Conservation (phyloP, 225 moss, liverwort and hornwort genomes). For the Rhytidiadelphus loreus region DNA sequence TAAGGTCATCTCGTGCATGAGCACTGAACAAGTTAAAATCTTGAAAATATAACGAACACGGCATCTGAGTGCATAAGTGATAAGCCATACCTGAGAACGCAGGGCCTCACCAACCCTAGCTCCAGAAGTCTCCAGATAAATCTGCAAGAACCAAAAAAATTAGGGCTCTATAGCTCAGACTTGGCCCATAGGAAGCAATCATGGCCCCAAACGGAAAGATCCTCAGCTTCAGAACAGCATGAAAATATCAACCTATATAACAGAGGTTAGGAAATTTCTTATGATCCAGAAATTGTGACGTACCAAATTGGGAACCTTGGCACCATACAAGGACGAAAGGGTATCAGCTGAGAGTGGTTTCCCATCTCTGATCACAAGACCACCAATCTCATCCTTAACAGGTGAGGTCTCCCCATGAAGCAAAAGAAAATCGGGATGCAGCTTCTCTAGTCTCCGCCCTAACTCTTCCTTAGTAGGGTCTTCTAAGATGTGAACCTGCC, state of each 20-base stretch:
- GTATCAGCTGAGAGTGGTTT: slow-evolving; percentile 56
- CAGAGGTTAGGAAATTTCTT: not conserved
- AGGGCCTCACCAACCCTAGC: slow-evolving; percentile 70
- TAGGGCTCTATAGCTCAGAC: not conserved
- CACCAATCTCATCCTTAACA: slow-evolving; percentile 72
- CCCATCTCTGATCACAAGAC: slow-evolving; percentile 50
- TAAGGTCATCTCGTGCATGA: not conserved
- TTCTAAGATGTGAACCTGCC: slow-evolving; percentile 72
- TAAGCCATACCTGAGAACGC: slow-evolving; percentile 48
- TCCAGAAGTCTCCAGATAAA: slow-evolving; percentile 75
- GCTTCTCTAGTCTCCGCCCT: slow-evolving; percentile 50
- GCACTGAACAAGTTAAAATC: not conserved
- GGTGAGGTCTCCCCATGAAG: slow-evolving; percentile 61
- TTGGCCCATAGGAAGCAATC: not conserved
- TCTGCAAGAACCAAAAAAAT: slow-evolving; percentile 24
- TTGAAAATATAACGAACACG: not conserved
- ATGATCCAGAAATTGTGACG: not conserved
- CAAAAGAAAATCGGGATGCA: slow-evolving; percentile 80
- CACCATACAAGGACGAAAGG: slow-evolving; percentile 51
- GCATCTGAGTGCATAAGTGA: not conserved
- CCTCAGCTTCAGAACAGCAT: not conserved
- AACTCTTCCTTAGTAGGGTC: slow-evolving; percentile 77
- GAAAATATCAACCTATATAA: not conserved
- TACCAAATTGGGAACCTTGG: slow-evolving; percentile 80
- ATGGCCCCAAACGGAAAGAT: not conserved